Base-by-base conservation (phyloP, 2,329 filamentous ascomycete genomes). In the Scedosporium aurantiacum region DNA sequence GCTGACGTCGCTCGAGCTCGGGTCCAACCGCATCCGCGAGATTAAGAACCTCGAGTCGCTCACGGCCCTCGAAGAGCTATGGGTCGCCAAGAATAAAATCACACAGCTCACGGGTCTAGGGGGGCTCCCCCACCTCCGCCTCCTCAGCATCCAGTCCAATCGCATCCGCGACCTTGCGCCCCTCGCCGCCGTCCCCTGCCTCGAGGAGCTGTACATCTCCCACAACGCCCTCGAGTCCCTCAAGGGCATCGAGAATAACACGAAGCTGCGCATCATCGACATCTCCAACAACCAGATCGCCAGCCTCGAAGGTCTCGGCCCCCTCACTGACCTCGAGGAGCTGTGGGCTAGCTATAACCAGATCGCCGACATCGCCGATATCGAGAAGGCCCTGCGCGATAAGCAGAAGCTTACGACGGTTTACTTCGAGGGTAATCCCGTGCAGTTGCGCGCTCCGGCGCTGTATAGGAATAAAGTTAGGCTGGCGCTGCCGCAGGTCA, bases 11-110 rank as follows among this genome's bases (percentile, higher is more conserved):
- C 76, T 99, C 62, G 94, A 99, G 75, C 78, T 99, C 47, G 94
- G 90, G 2, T 95, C 91, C 18, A 99, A 99, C 74, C 82, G 90
- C 56, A 94, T 99, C 70, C 82, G 91, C 63, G 88, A 93, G 72
- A 91, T 99, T 62, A 82, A 91, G 69, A 94, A 94, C 63, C 79
- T 99, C 37, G 89, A 94, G 47, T 82, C 82, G 1, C 77, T 97
- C 55, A 82, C 79, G n/a, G 81, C 82, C 6, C 76, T 99, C n/a
- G 87, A 95, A 71, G 86, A 96, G 72, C 79, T 97, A 16, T 97
- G 92, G 92, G 77, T 97, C 18, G 94, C 90, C 62, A 97, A 96
- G 81, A 97, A 97, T 78, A 97, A 96, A 72, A 96, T 99, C 68
- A 89, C 88, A 0, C 84, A 91, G 69, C 84, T 97, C 64, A 85